phyloP scores from a whole-genome alignment of 306 rosid species.

The Ceratonia siliqua region DNA sequence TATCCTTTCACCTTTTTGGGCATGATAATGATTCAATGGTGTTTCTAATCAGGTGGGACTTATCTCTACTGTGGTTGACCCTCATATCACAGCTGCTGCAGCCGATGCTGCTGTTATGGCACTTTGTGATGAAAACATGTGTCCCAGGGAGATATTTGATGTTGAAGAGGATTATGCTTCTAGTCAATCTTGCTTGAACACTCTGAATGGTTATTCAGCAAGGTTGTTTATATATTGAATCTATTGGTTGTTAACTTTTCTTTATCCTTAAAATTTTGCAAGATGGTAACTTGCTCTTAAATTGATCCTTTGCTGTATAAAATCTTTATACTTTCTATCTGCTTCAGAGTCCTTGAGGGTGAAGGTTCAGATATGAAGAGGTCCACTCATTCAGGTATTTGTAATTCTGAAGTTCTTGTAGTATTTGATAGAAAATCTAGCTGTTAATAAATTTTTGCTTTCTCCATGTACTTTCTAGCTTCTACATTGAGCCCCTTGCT shows the following conservation, averaged over 20 bases:
- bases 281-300: slow-evolving; percentile 20
- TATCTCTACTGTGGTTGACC: slow-evolving; percentile 75
- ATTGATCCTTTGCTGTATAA: slow-evolving; percentile 16
- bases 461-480: slow-evolving; percentile 7
- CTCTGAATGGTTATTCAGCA: slow-evolving; percentile 43
- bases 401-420: slow-evolving; percentile 21
- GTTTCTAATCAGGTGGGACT: slow-evolving; percentile 71
- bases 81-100: slow-evolving; percentile 78
- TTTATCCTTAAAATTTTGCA: slow-evolving; percentile 27
- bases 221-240: slow-evolving; percentile 51
- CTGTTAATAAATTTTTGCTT: background rate
- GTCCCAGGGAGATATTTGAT: slow-evolving; percentile 73
- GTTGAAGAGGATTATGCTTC: slow-evolving; percentile 50
- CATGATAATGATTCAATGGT: slow-evolving; percentile 21
- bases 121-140: slow-evolving; percentile 71
- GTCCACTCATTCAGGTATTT: slow-evolving; percentile 59
- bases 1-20: background rate
- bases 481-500: background rate
- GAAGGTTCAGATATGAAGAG: slow-evolving; percentile 56
- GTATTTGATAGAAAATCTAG: background rate
- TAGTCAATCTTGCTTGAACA: slow-evolving; percentile 35
- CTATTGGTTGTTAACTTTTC: background rate
- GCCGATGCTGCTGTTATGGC: slow-evolving; percentile 80
- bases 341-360: slow-evolving; percentile 49
- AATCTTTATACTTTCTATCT: slow-evolving; percentile 30